Conservation (phyloP, 208 protist species). For the Trypanosoma boissoni region DNA sequence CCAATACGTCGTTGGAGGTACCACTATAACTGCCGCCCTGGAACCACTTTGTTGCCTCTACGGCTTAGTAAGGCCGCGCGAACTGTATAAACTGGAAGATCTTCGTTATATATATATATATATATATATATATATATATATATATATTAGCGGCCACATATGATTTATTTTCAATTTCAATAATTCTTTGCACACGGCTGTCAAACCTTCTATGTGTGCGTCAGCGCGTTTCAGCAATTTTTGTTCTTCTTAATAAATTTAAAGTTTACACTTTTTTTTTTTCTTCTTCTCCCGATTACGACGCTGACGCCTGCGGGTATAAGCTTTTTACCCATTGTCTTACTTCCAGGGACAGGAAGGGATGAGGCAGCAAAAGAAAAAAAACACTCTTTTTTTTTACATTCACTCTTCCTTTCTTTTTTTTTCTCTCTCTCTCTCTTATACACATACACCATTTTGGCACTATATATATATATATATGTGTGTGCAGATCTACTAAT, state of each 20-base stretch:
- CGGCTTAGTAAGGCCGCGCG: conserved; percentile 22
- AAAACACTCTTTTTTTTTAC: not conserved
- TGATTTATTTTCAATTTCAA: not conserved
- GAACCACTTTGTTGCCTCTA: conserved; percentile 35
- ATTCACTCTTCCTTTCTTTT: conserved; percentile 6
- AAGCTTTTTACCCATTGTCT: too few species aligned
- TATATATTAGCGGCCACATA: too few species aligned
- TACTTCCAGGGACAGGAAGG: too few species aligned
- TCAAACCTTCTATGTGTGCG: too few species aligned
- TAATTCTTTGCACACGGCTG: too few species aligned
- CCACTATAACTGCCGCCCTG: conserved; percentile 34
- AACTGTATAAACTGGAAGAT: not conserved
- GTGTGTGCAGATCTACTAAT: not conserved
- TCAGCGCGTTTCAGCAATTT: too few species aligned
- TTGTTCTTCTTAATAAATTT: too few species aligned
- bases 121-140: too few species aligned
- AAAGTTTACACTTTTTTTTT: too few species aligned
- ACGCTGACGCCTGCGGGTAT: not conserved
- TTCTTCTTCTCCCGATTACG: not conserved
- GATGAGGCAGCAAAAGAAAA: too few species aligned
- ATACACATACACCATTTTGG: conserved; percentile 3
- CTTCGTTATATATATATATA: not conserved
- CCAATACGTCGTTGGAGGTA: conserved; percentile 32
- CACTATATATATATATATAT: not conserved
- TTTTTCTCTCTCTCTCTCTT: not conserved